Conservation (phyloP, 1,139 yeast species). For the Debaryomyces robertsiae region DNA sequence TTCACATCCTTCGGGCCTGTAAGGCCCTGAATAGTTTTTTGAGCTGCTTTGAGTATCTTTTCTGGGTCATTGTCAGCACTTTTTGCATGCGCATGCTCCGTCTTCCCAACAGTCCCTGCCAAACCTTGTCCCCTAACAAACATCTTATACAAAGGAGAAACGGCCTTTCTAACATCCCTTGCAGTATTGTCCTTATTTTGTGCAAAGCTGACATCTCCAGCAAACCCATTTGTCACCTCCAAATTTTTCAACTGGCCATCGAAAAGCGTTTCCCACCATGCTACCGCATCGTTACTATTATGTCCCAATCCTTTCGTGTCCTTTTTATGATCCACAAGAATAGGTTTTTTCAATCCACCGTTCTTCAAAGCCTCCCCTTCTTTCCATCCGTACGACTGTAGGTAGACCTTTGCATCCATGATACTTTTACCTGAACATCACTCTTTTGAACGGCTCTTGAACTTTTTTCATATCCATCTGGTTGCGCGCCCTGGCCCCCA, state of each 20-base stretch:
- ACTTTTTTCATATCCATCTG: constrained; percentile 9
- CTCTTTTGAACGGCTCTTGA: neutral
- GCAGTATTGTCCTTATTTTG: constrained; percentile 45
- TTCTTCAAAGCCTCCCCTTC: constrained; percentile 82
- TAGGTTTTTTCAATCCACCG: constrained; percentile 85
- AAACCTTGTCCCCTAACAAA: constrained; percentile 87
- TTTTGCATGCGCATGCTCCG: constrained; percentile 23
- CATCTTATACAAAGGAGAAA: constrained; percentile 67
- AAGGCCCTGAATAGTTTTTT: constrained; percentile 2
- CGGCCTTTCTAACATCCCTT: constrained; percentile 48
- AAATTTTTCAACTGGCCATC: constrained; percentile 87
- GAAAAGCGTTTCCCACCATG: constrained; percentile 96
- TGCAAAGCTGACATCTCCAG: constrained; percentile 33
- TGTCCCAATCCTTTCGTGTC: constrained; percentile 90
- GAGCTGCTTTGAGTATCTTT: constrained; percentile 12
- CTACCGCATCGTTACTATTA: constrained; percentile 68
- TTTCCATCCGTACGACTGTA: constrained; percentile 84
- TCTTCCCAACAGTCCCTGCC: constrained; percentile 68
- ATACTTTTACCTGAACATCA: neutral
- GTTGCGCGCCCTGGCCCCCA: constrained; percentile 10
- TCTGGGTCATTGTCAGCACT: constrained; percentile 18
- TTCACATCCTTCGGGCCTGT: constrained; percentile 14
- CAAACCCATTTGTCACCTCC: constrained; percentile 52
- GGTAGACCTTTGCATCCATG: constrained; percentile 78
- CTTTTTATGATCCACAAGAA: constrained; percentile 84